Percentiles rank a stretch among this genome's conserved stretches.
phyloP scores from a whole-genome alignment of 495 filamentous ascomycete genomes.

The Pyrenula aspistea region DNA sequence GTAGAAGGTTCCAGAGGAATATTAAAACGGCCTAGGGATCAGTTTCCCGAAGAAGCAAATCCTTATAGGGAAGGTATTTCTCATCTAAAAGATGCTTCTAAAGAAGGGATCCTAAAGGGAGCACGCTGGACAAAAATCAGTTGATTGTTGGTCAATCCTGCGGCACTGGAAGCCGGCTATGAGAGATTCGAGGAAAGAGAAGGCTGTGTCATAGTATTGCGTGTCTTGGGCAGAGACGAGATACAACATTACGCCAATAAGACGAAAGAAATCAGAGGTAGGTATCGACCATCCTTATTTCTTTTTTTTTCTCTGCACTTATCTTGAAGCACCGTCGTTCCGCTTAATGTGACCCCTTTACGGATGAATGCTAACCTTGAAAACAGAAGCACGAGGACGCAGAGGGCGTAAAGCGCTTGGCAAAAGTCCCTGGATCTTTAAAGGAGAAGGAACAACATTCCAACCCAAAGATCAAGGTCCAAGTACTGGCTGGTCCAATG shows the following conservation, averaged over 20 bases:
- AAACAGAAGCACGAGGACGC: neutral
- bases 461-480: neutral
- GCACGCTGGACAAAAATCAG: neutral
- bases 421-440: neutral
- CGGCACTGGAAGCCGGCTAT: neutral
- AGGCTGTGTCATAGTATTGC: neutral
- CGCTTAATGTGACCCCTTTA: neutral
- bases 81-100: neutral
- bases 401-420: no score
- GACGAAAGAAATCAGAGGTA: neutral
- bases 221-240: neutral
- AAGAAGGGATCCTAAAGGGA: neutral
- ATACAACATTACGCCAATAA: neutral
- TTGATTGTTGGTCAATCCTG: neutral
- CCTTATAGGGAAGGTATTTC: neutral
- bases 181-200: neutral
- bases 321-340: neutral
- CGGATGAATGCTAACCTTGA: neutral
- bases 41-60: neutral
- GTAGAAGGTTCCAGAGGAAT: neutral
- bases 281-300: neutral
- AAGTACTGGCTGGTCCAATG: neutral
- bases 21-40: neutral
- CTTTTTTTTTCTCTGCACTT: neutral
- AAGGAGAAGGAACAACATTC: neutral